Percentiles rank a stretch among this genome's conserved stretches.
Conservation (phyloP, 805 yeast genomes). For the Candida berthetii region DNA sequence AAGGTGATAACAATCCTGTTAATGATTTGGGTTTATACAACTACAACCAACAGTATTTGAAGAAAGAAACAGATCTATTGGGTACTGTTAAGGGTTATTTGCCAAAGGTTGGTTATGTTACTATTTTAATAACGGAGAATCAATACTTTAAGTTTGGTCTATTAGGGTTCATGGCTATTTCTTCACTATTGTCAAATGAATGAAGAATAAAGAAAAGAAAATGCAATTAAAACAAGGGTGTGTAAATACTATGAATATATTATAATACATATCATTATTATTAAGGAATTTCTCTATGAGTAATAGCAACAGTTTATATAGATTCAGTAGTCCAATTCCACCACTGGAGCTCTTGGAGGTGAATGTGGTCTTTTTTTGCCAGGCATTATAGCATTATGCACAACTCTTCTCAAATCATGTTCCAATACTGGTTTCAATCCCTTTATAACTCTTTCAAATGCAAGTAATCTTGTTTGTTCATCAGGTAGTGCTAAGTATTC, state of each 20-base stretch:
- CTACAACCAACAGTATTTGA: slow-evolving; percentile 65
- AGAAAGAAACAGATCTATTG: slow-evolving; percentile 70
- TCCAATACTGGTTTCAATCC: slow-evolving; percentile 16
- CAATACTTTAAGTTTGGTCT: slow-evolving; percentile 74
- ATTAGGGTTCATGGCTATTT: slow-evolving; percentile 66
- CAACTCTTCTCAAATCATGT: slow-evolving; percentile 1
- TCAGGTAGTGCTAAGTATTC: slow-evolving; percentile 30
- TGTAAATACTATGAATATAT: too few relatives aligned
- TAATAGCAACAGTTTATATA: too few relatives aligned
- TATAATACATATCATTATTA: too few relatives aligned
- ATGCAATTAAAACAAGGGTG: too few relatives aligned
- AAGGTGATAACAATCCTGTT: slow-evolving; percentile 93
- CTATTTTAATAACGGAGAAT: slow-evolving; percentile 87
- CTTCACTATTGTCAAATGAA: slow-evolving; percentile 59
- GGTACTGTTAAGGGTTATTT: slow-evolving; percentile 92
- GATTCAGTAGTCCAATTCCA: slow-evolving; percentile 26
- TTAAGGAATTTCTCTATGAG: too few relatives aligned
- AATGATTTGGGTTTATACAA: slow-evolving; percentile 88
- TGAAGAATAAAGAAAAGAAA: slow-evolving; percentile 15
- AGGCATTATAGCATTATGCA: background rate
- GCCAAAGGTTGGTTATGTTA: slow-evolving; percentile 85
- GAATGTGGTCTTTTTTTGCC: slow-evolving; percentile 15
- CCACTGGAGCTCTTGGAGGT: slow-evolving; percentile 17
- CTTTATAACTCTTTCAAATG: slow-evolving; percentile 28
- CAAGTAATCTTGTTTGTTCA: slow-evolving; percentile 19